Percentiles rank a stretch among this genome's conserved stretches.
phyloP scores from a whole-genome alignment of 495 filamentous ascomycete species.

The Hypoxylon perforatum region DNA sequence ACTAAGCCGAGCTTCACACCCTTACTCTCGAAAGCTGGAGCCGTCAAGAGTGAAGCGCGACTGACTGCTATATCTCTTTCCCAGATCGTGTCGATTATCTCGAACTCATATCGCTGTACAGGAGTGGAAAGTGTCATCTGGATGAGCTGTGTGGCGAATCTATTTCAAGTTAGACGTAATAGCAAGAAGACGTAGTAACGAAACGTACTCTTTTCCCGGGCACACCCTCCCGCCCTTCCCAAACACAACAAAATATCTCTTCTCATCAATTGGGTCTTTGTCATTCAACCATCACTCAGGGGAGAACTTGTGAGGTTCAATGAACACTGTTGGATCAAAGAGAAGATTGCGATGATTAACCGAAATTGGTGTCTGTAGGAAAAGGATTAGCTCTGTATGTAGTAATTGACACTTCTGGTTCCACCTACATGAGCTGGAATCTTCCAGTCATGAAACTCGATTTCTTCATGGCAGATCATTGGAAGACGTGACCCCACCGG shows the following conservation, averaged over 20 bases:
- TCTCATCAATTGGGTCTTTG: neutral
- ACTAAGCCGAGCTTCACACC: conserved; percentile 11
- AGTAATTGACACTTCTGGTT: neutral
- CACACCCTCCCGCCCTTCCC: conserved; percentile 5
- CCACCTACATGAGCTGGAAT: neutral
- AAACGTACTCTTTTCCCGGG: conserved; percentile 13
- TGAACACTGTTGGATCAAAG: neutral
- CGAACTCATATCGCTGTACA: conserved; percentile 10
- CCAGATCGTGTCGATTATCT: conserved; percentile 9
- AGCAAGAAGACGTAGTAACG: too few relatives aligned
- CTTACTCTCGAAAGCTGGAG: neutral
- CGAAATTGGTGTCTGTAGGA: conserved; percentile 3
- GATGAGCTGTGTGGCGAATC: conserved; percentile 7
- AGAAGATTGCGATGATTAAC: conserved; percentile 12
- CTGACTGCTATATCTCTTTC: conserved; percentile 3
- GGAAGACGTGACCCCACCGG: conserved; percentile 1
- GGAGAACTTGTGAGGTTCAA: neutral
- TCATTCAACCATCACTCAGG: conserved; percentile 4
- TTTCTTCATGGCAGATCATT: conserved; percentile 2
- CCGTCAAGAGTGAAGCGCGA: conserved; percentile 4
- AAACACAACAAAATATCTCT: conserved; percentile 12
- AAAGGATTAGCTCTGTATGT: neutral
- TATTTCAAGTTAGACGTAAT: neutral
- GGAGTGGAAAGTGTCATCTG: conserved; percentile 3
- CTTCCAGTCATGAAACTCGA: neutral